Evolutionary conservation across 441 rosid genomes (phyloP).

Genomic region (Arabidopsis hybrid): DNA sequence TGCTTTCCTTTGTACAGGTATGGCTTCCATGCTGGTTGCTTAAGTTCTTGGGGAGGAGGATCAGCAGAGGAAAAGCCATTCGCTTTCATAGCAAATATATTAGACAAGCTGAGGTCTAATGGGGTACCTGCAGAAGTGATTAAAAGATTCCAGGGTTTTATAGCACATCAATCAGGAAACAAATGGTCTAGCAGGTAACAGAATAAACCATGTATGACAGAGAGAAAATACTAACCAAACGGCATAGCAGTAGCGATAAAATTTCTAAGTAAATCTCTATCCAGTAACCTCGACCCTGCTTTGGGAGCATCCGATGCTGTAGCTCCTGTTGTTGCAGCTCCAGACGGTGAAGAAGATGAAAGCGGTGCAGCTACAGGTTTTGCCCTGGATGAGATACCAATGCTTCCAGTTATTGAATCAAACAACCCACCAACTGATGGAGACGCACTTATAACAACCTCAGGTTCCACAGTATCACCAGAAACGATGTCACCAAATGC

Average conservation of each 20-base stretch:
- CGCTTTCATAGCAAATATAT: slow-evolving; percentile 65
- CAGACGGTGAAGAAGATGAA: slow-evolving; percentile 69
- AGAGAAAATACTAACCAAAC: slow-evolving; percentile 72
- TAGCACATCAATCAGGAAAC: slow-evolving; percentile 31
- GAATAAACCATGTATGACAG: slow-evolving; percentile 43
- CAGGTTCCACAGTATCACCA: slow-evolving; percentile 86
- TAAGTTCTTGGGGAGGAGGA: slow-evolving; percentile 75
- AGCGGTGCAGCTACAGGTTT: slow-evolving; percentile 85
- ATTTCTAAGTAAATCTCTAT: slow-evolving; percentile 79
- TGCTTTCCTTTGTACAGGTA: slow-evolving; percentile 92
- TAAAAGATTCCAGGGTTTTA: slow-evolving; percentile 32
- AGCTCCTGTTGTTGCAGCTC: slow-evolving; percentile 59
- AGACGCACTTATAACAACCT: slow-evolving; percentile 73
- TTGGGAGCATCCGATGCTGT: slow-evolving; percentile 72
- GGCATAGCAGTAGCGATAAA: slow-evolving; percentile 88
- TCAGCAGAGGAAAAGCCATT: slow-evolving; percentile 88
- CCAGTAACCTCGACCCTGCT: slow-evolving; percentile 73
- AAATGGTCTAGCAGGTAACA: slow-evolving; percentile 25
- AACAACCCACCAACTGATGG: slow-evolving; percentile 95
- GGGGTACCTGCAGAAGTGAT: slow-evolving; percentile 68
- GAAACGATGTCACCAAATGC: slow-evolving; percentile 81
- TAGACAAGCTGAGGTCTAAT: slow-evolving; percentile 79
- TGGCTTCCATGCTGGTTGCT: slow-evolving; percentile 97
- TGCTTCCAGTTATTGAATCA: slow-evolving; percentile 94
- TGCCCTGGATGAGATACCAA: slow-evolving; percentile 89